Evolutionary conservation across 1,284 basidiomycete genomes (phyloP).

Genomic region (Ceratobasidium sp.): DNA sequence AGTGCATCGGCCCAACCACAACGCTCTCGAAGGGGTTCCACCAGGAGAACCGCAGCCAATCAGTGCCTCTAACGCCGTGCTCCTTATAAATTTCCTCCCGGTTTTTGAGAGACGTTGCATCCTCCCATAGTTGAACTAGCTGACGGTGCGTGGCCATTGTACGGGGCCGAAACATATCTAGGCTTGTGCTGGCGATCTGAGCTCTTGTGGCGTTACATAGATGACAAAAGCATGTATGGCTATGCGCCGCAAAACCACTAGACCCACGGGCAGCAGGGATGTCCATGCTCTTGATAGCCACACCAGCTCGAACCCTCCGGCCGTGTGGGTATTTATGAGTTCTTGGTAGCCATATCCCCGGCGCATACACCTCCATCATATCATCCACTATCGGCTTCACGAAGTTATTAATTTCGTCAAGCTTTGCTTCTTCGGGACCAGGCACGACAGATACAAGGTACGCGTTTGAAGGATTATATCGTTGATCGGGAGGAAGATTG

Average conservation of each 20-base stretch:
- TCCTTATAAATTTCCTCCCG: background rate
- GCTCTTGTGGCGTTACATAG: slow-evolving; percentile 41
- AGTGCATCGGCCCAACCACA: background rate
- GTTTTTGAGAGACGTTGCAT: background rate
- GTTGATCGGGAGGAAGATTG: slow-evolving; percentile 44
- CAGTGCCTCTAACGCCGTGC: background rate
- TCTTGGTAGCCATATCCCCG: slow-evolving; percentile 51
- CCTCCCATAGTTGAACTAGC: background rate
- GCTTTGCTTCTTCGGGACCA: slow-evolving; percentile 54
- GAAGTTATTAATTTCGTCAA: slow-evolving; percentile 53
- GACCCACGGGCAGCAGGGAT: slow-evolving; percentile 52
- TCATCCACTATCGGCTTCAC: slow-evolving; percentile 54
- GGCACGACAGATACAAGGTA: slow-evolving; percentile 53
- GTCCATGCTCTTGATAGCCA: slow-evolving; percentile 52
- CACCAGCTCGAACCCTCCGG: slow-evolving; percentile 48
- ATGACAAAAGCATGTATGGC: slow-evolving; percentile 45
- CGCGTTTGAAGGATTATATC: slow-evolving; percentile 45
- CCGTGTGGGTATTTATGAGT: slow-evolving; percentile 51
- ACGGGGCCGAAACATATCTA: background rate
- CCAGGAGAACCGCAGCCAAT: background rate
- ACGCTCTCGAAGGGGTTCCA: background rate
- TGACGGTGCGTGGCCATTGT: background rate
- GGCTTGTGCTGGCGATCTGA: background rate
- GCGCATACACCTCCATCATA: slow-evolving; percentile 51
- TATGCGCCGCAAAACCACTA: slow-evolving; percentile 45